These are phyloP conservation scores for Solanum medicagineum DNA, from an alignment of 257 asterid species.

Conservation along the genomic window DNA sequence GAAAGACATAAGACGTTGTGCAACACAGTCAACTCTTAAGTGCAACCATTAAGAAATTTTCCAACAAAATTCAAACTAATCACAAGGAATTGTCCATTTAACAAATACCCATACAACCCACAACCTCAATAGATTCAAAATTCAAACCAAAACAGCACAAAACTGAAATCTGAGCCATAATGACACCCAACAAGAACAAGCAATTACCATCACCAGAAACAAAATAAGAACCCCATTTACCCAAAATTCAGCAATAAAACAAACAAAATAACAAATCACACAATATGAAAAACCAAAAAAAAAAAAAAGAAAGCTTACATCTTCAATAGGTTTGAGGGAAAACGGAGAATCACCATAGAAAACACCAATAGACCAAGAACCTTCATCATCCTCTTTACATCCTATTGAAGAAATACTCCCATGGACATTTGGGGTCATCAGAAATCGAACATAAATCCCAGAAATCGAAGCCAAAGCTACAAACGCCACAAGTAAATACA, in stretches of 20 bases:
- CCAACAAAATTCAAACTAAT: neutral
- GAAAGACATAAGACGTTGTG: neutral
- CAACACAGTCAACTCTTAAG: neutral
- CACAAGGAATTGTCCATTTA: neutral
- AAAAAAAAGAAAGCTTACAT: slow-evolving; percentile 24
- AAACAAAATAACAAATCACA: neutral
- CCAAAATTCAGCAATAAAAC: neutral
- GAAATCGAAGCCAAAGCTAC: slow-evolving; percentile 52
- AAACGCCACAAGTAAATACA: slow-evolving; percentile 47
- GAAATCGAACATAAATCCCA: slow-evolving; percentile 39
- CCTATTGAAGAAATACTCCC: slow-evolving; percentile 34
- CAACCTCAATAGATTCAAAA: neutral
- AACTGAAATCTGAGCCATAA: neutral
- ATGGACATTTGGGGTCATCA: slow-evolving; percentile 59
- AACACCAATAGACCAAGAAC: slow-evolving; percentile 93
- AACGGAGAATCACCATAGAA: slow-evolving; percentile 91
- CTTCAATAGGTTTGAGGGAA: slow-evolving; percentile 80
- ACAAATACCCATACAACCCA: neutral
- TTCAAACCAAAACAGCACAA: neutral
- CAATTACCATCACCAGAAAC: neutral
- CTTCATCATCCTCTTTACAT: slow-evolving; percentile 71
- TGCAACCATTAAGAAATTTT: neutral
- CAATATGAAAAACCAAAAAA: neutral
- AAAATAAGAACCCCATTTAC: neutral
- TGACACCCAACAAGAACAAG: neutral